Evolutionary conservation across 805 yeast species (phyloP).

Genomic region (Wickerhamiella qilinensis): DNA sequence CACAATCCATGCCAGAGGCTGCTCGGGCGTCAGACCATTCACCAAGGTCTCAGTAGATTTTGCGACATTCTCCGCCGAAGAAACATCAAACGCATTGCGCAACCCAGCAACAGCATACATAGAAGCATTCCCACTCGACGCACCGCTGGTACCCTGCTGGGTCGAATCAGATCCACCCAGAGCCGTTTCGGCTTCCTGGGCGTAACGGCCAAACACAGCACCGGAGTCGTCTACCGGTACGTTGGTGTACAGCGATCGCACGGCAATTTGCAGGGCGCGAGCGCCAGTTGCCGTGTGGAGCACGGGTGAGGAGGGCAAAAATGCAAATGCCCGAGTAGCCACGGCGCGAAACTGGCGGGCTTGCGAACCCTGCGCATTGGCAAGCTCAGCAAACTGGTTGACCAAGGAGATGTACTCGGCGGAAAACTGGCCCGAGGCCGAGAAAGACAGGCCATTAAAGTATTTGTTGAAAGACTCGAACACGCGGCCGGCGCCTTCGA

Average conservation of each 20-base stretch:
- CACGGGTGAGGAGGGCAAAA: conserved; percentile 22
- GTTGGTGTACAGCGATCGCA: conserved; percentile 2
- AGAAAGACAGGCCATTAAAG: conserved; percentile 45
- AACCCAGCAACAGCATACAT: neutral
- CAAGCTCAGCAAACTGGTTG: conserved; percentile 2
- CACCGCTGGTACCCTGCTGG: neutral
- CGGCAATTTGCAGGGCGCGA: conserved; percentile 14
- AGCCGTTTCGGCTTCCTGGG: neutral
- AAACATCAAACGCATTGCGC: neutral
- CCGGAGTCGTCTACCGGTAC: conserved; percentile 1
- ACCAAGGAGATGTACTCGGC: neutral
- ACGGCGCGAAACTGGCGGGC: conserved; percentile 25
- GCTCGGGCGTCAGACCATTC: neutral
- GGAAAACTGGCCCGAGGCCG: conserved; percentile 29
- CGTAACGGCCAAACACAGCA: neutral
- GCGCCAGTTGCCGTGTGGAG: conserved; percentile 18
- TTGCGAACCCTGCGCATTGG: conserved; percentile 23
- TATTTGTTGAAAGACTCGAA: conserved; percentile 28
- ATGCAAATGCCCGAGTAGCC: conserved; percentile 30
- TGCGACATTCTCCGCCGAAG: neutral
- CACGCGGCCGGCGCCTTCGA: conserved; percentile 25
- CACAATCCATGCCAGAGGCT: conserved; percentile 33
- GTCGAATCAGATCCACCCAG: neutral
- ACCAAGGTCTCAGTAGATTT: neutral
- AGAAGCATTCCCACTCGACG: neutral